Evolutionary conservation across 2,329 filamentous ascomycete genomes (phyloP), one percentile per base, ranked within the genome.

Genomic region (Cytospora chrysosperma): DNA sequence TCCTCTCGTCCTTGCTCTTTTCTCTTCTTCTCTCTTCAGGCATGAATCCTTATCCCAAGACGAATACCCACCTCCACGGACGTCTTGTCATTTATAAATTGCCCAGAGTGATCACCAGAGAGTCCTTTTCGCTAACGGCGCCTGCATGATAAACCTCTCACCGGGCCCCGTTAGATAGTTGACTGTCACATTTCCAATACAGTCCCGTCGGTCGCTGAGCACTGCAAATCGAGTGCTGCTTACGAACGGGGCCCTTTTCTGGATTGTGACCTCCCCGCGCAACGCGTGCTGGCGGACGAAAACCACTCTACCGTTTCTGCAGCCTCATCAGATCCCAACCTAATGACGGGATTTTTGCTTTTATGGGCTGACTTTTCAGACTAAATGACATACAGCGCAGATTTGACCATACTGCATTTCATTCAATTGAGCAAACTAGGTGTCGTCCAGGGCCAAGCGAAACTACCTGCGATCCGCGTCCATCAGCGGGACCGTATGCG

Each of bases 101-200:
- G 93, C 91, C 91, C 76, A 97, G 91, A 97, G 75, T 76, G 81
- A 90, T 79, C 73, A 71, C 74, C 75, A 75, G 67, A 79, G 88
- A 90, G 91, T 90, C 58, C 89, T 93, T 93, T 96, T 93, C 93
- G 93, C 93, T 97, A 97, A 91, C 93, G 87, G 91, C 89, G 89
- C 91, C 92, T 93, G 91, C 85, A 47, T 53, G 47, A 56, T 79
- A 69, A 70, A 61, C 75, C 76, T 76, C 74, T 78, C 76, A 86
- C 92, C 91, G 89, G 90, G 84, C 86, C 88, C 89, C 84, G 92
- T 94, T 97, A 96, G 93, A 97, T 97, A 96, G 93, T 86, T 86
- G 87, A 88, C 92, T 92, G 89, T 83, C 77, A 96, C 91, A 97
- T 84, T 19, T 24, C 74, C 67, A 47, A 52, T 32, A 53, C 59